These are phyloP conservation scores for Podaxis mareebaensis DNA, from an alignment of 768 basidiomycete species.

Conservation along the genomic window DNA sequence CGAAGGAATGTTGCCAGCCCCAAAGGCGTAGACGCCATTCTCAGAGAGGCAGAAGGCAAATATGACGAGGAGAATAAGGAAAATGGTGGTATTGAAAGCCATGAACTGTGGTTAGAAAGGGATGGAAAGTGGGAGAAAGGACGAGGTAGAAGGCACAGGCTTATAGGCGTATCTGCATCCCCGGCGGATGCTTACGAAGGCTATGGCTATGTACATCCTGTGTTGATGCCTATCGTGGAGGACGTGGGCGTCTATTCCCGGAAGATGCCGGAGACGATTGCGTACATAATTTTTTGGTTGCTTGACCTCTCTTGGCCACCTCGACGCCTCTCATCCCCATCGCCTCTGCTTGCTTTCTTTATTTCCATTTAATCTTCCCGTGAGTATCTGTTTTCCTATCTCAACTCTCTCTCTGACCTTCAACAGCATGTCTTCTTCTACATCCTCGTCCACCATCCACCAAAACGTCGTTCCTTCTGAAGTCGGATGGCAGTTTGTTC, in stretches of 20 bases:
- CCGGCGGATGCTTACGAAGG: neutral
- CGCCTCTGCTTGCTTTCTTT: slow-evolving; percentile 20
- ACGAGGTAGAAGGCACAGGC: neutral
- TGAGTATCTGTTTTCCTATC: slow-evolving; percentile 34
- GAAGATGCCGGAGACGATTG: slow-evolving; percentile 21
- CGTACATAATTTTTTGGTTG: slow-evolving; percentile 18
- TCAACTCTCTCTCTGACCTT: slow-evolving; percentile 1
- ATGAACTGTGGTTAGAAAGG: slow-evolving; percentile 19
- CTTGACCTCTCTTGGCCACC: slow-evolving; percentile 16
- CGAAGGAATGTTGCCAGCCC: slow-evolving; percentile 87
- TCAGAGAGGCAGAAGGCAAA: slow-evolving; percentile 57
- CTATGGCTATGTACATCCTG: neutral
- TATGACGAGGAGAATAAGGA: slow-evolving; percentile 48
- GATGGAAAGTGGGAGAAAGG: neutral
- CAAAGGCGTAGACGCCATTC: slow-evolving; percentile 70
- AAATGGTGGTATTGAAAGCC: slow-evolving; percentile 36
- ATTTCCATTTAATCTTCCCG: slow-evolving; percentile 27
- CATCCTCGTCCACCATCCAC: slow-evolving; percentile 43
- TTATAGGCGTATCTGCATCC: neutral
- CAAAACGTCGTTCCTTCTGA: slow-evolving; percentile 83
- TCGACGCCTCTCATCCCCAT: slow-evolving; percentile 15
- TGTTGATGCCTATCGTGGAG: neutral
- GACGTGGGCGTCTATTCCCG: slow-evolving; percentile 6
- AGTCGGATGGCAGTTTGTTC: slow-evolving; percentile 99
- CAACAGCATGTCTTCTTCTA: slow-evolving; percentile 38